Evolutionary conservation across 306 rosid genomes (phyloP).

Genomic region (Ormosia semicastrata): DNA sequence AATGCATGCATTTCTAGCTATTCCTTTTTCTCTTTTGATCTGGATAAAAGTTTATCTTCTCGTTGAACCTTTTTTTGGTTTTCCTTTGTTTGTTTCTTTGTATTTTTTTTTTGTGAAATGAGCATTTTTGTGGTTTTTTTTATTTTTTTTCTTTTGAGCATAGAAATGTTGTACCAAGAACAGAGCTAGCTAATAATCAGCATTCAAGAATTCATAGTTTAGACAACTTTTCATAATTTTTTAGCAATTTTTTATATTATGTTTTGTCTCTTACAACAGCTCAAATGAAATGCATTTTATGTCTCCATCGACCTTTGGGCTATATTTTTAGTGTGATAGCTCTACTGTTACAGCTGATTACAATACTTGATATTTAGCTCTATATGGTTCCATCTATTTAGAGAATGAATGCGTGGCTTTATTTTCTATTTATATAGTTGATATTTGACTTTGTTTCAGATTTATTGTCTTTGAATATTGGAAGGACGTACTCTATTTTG

Average conservation of each 20-base stretch:
- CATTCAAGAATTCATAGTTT: background rate
- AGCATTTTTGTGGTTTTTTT: background rate
- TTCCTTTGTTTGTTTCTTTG: background rate
- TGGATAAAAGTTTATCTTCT: background rate
- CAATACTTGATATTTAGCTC: too few relatives aligned
- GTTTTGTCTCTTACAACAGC: background rate
- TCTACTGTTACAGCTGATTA: too few relatives aligned
- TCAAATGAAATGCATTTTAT: background rate
- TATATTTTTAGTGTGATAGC: background rate
- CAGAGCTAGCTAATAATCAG: background rate
- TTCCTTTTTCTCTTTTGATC: conserved; percentile 16
- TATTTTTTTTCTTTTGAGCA: background rate
- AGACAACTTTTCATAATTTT: background rate
- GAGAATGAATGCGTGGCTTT: too few relatives aligned
- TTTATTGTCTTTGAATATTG: too few relatives aligned
- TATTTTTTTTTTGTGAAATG: background rate
- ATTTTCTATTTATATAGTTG: too few relatives aligned
- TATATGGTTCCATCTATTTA: too few relatives aligned
- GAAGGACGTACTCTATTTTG: too few relatives aligned
- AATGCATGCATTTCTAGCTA: background rate
- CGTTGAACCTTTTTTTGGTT: background rate
- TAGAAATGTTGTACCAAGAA: background rate
- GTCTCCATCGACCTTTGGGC: background rate
- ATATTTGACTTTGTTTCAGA: too few relatives aligned
- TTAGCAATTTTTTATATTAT: background rate